These are phyloP conservation scores for Neurospora hispaniola DNA, from an alignment of 495 filamentous ascomycete species.

Conservation along the genomic window DNA sequence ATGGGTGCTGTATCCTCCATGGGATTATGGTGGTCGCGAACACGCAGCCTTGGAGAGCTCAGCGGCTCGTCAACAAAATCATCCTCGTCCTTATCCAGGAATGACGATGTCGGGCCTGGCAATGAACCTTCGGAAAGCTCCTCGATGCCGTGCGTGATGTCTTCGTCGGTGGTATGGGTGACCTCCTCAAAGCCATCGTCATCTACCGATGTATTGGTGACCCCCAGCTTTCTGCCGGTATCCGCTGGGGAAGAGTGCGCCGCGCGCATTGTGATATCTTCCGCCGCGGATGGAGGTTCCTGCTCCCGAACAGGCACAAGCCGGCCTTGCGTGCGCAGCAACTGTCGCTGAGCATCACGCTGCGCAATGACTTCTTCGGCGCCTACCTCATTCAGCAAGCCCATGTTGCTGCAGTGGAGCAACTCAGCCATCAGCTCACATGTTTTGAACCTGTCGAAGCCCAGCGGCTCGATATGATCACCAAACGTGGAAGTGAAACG, in stretches of 20 bases:
- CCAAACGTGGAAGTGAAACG: conserved; percentile 62
- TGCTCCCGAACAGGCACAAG: conserved; percentile 25
- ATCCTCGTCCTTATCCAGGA: conserved; percentile 47
- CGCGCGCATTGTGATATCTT: conserved; percentile 37
- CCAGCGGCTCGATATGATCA: conserved; percentile 81
- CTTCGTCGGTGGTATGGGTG: conserved; percentile 56
- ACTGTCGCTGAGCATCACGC: conserved; percentile 72
- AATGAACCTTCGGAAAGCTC: conserved; percentile 35
- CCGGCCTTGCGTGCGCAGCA: conserved; percentile 60
- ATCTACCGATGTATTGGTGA: conserved; percentile 62
- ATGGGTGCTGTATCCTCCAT: not conserved
- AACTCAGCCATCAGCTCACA: conserved; percentile 98
- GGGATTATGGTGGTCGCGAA: conserved; percentile 20
- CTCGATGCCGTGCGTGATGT: conserved; percentile 40
- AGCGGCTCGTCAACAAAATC: conserved; percentile 64
- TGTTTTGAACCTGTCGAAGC: conserved; percentile 97
- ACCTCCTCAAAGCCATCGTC: conserved; percentile 97
- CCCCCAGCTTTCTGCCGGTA: conserved; percentile 48
- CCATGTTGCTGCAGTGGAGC: conserved; percentile 98
- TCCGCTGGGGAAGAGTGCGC: conserved; percentile 37
- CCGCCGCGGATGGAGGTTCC: conserved; percentile 24
- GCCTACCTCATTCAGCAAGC: conserved; percentile 82
- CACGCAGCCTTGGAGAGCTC: conserved; percentile 43
- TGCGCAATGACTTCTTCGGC: conserved; percentile 77
- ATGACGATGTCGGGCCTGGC: conserved; percentile 24